Percentiles rank a stretch among this genome's conserved stretches.
Conservation (phyloP, 169 alveolate genomes). For the Eimeria falciformis region DNA sequence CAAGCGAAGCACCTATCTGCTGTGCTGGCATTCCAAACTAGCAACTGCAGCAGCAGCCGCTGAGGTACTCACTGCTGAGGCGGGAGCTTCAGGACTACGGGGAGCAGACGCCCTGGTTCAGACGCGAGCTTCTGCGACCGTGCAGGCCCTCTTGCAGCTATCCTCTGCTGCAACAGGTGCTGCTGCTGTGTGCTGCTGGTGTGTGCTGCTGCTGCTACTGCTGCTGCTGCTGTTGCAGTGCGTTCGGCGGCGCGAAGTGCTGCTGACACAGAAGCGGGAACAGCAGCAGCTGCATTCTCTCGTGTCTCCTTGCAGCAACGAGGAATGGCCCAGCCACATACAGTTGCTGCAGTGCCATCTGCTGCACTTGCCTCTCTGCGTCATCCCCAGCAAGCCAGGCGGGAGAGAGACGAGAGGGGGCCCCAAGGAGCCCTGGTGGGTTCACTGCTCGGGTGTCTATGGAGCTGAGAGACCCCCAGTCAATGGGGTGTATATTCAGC, state of each 20-base stretch:
- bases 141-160: neutral
- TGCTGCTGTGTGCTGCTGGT: slow-evolving; percentile 34
- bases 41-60: slow-evolving; percentile 22
- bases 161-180: neutral
- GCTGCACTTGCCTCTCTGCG: neutral
- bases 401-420: slow-evolving; percentile 51
- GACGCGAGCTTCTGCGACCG: neutral
- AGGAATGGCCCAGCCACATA: slow-evolving; percentile 47
- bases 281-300: slow-evolving; percentile 58
- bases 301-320: slow-evolving; percentile 48
- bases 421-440: slow-evolving; percentile 56
- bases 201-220: slow-evolving; percentile 38
- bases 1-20: neutral
- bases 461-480: slow-evolving; percentile 13
- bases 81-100: neutral
- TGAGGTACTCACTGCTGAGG: neutral
- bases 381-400: slow-evolving; percentile 21
- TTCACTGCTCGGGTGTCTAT: slow-evolving; percentile 67
- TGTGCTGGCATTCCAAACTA: neutral
- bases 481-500: slow-evolving; percentile 4
- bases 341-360: slow-evolving; percentile 50
- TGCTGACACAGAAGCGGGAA: slow-evolving; percentile 53
- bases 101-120: neutral
- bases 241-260: neutral
- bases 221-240: slow-evolving; percentile 29